These are phyloP conservation scores for Westerdykella sp. DNA, from an alignment of 2,329 filamentous ascomycete genomes.

Conservation along the genomic window DNA sequence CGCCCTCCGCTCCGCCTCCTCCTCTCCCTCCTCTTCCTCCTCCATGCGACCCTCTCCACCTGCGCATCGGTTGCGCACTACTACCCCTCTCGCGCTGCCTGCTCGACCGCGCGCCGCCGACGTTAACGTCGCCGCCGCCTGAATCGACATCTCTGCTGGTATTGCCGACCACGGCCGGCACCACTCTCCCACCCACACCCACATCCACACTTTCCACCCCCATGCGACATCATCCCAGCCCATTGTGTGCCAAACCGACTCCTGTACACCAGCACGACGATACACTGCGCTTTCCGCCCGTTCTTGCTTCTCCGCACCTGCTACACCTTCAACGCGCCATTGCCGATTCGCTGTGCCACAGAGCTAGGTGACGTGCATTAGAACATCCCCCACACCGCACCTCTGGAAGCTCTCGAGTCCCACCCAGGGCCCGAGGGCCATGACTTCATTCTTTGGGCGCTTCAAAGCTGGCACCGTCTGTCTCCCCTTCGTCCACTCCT, in stretches of 20 bases:
- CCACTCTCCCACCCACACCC: neutral
- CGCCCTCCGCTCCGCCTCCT: neutral
- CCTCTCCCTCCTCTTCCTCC: neutral
- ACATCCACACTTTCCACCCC: neutral
- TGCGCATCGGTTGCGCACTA: no score
- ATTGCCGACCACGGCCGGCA: neutral
- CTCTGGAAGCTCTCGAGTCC: neutral
- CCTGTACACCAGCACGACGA: neutral
- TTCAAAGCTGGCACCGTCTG: conserved; percentile 46
- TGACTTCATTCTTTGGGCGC: conserved; percentile 51
- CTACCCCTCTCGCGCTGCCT: no score
- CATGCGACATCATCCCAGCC: neutral
- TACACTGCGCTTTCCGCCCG: neutral
- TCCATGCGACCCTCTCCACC: neutral
- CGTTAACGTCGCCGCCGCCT: neutral
- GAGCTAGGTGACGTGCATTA: neutral
- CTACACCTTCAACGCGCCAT: neutral
- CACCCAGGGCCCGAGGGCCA: conserved; percentile 15
- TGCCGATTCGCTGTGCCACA: neutral
- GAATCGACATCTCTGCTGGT: neutral
- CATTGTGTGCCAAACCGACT: neutral
- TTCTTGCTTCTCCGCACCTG: neutral
- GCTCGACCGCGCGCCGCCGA: no score
- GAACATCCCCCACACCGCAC: neutral
- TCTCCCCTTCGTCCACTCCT: conserved; percentile 10